phyloP scores from a whole-genome alignment of 345 rosid genomes.

The Rhodamnia argentea region DNA sequence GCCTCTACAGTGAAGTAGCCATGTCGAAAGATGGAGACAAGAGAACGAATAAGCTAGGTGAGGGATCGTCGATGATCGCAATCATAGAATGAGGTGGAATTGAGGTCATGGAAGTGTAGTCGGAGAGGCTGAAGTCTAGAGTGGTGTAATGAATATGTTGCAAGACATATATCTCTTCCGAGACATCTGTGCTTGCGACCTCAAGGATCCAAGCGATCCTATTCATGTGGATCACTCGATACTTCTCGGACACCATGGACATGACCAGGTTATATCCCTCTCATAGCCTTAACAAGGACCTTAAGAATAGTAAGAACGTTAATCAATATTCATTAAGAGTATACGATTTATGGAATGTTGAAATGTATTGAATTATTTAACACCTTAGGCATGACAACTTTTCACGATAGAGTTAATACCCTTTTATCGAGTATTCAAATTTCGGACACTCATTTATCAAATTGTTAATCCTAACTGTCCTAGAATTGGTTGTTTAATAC shows the following conservation, averaged over 20 bases:
- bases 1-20: neutral
- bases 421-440: too few species aligned
- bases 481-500: neutral
- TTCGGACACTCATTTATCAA: too few species aligned
- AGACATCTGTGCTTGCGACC: neutral
- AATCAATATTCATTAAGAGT: too few species aligned
- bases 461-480: too few species aligned
- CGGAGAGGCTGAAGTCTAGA: neutral
- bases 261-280: neutral
- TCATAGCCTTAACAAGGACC: too few species aligned
- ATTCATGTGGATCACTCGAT: neutral
- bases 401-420: too few species aligned
- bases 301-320: too few species aligned
- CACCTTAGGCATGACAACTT: too few species aligned
- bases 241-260: neutral
- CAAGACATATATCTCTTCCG: neutral
- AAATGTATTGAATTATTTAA: too few species aligned
- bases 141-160: neutral
- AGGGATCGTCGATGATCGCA: neutral
- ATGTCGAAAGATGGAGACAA: neutral
- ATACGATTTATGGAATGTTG: too few species aligned
- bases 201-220: neutral
- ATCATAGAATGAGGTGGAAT: neutral
- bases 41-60: neutral
- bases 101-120: neutral